phyloP scores from a whole-genome alignment of 1,284 basidiomycete species.

The Waitea zeae region DNA sequence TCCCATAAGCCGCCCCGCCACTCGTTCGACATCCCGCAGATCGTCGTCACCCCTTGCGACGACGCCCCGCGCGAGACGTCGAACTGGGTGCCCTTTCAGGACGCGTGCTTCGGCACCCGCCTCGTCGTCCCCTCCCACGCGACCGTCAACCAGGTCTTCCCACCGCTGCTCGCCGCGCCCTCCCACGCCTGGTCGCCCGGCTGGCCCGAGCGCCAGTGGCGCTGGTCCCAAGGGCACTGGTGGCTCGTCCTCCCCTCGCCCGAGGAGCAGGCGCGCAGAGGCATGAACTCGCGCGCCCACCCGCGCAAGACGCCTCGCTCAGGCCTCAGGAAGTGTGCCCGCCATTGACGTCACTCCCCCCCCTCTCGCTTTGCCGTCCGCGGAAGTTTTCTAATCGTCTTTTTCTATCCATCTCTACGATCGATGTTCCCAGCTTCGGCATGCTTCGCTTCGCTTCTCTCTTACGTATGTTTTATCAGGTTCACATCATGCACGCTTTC shows the following conservation, averaged over 20 bases:
- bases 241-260: conserved; percentile 23
- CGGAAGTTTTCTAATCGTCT: too few species aligned
- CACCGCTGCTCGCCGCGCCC: conserved; percentile 17
- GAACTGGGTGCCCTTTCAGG: conserved; percentile 32
- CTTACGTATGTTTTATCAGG: too few species aligned
- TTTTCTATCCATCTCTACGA: too few species aligned
- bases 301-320: too few species aligned
- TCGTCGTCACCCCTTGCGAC: conserved; percentile 29
- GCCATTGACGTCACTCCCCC: too few species aligned
- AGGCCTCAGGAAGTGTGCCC: too few species aligned
- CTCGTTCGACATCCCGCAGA: conserved; percentile 32
- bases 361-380: too few species aligned
- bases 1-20: too few species aligned
- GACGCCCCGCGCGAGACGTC: conserved; percentile 19
- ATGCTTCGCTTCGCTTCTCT: too few species aligned
- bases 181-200: conserved; percentile 26
- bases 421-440: too few species aligned
- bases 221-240: conserved; percentile 6
- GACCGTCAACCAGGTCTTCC: conserved; percentile 28
- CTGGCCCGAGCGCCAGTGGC: conserved; percentile 35
- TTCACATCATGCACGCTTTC: too few species aligned
- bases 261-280: conserved; percentile 27
- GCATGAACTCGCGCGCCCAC: conserved; percentile 22
- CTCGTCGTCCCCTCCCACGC: conserved; percentile 33
- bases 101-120: conserved; percentile 29